These are phyloP conservation scores for Fraxinus ornus DNA, from an alignment of 305 asterid genomes.

Conservation along the genomic window DNA sequence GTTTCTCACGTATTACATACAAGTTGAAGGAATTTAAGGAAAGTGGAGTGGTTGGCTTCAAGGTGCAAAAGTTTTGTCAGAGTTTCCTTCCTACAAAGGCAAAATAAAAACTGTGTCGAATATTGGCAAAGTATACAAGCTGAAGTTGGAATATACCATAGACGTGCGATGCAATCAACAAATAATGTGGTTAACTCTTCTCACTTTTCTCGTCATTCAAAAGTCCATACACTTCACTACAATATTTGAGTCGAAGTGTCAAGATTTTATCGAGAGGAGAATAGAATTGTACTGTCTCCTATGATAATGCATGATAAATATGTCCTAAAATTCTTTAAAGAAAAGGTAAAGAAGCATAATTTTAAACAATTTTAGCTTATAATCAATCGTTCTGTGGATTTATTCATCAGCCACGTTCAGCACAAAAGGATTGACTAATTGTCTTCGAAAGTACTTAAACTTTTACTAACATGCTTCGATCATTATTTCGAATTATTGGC, in stretches of 20 bases:
- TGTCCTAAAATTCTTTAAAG: not conserved
- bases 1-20: not conserved
- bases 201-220: not conserved
- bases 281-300: not conserved
- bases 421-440: not conserved
- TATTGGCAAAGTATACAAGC: not conserved
- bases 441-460: not conserved
- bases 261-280: not conserved
- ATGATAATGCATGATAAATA: not conserved
- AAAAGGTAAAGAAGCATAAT: not conserved
- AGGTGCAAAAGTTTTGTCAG: not conserved
- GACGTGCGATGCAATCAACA: not conserved
- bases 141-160: not conserved
- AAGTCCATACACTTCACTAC: not conserved
- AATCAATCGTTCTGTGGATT: not conserved
- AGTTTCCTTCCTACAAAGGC: not conserved
- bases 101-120: not conserved
- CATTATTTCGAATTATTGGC: not conserved
- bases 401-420: not conserved
- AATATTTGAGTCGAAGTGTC: not conserved
- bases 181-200: not conserved
- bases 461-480: not conserved
- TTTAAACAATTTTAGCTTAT: not conserved
- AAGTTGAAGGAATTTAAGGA: constrained; percentile 2
- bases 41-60: not conserved